Conservation (phyloP, 176 grass and related monocot genomes). For the Lolium multiflorum region DNA sequence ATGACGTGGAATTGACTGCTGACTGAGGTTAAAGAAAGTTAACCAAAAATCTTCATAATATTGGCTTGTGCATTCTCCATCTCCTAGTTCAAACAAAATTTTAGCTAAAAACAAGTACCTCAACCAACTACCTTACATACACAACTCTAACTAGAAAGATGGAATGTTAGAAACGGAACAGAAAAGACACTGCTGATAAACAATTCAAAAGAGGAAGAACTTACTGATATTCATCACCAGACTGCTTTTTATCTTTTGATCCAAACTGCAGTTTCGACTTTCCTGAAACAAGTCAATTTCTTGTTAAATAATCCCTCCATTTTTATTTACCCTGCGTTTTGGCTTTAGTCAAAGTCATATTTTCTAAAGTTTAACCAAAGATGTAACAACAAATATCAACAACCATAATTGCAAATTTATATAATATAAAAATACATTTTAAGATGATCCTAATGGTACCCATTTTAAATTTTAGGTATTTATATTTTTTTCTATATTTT, state of each 20-base stretch:
- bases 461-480: too few relatives aligned
- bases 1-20: slow-evolving; percentile 4
- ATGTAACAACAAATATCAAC: too few relatives aligned
- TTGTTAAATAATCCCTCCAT: background rate
- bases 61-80: background rate
- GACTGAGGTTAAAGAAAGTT: background rate
- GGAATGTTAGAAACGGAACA: slow-evolving; percentile 5
- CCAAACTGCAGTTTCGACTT: slow-evolving; percentile 80
- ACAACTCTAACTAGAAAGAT: slow-evolving; percentile 31
- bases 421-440: too few relatives aligned
- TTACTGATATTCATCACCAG: slow-evolving; percentile 76
- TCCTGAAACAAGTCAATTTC: slow-evolving; percentile 60
- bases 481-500: too few relatives aligned
- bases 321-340: too few relatives aligned
- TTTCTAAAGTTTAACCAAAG: too few relatives aligned
- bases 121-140: background rate
- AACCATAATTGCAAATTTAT: too few relatives aligned
- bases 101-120: background rate
- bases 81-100: slow-evolving; percentile 11
- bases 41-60: background rate
- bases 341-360: too few relatives aligned
- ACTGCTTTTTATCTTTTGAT: slow-evolving; percentile 78
- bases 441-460: too few relatives aligned
- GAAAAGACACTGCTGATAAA: slow-evolving; percentile 2
- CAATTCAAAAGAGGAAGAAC: slow-evolving; percentile 39